Base-by-base conservation (phyloP, 2,329 filamentous ascomycete genomes). In the Thermoascus crustaceus region DNA sequence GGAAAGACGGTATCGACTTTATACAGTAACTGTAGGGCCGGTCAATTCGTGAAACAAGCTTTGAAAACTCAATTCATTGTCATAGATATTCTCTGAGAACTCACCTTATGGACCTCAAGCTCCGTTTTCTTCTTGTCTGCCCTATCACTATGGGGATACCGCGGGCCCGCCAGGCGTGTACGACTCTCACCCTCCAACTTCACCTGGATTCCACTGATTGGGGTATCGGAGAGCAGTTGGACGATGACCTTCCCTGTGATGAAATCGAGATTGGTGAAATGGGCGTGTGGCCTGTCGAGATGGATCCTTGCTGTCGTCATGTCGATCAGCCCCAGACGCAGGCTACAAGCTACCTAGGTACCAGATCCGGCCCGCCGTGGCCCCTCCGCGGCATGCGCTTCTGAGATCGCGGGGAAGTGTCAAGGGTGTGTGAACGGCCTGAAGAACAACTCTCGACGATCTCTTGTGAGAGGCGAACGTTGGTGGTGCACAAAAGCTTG, bases 181-280 rank as follows among this genome's bases (percentile, higher is more conserved):
- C 59, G 60, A 47, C 66, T 69, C 44, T 70, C 67, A 14, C 65
- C 67, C 42, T 71, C 67, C 18, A 71, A 48, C 46, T 71, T 71
- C 31, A 70, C 67, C 26, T 61, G 61, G 23, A 71, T 65, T 4
- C 57, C 58, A 25, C 61, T 58, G 33, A 71, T 61, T 5, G 66
- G 50, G 8, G 67, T 57, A 47, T 68, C 63, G 1, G 54, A 55
- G 1, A 52, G 48, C 5, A 70, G 53, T 32, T 55, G 48, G 26
- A 71, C 48, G n/a, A 67, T 46, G 13, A 68, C 64, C 27, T 53
- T 65, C 19, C 67, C 67, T 2, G 60, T 58, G 17, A 71, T 54
- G 34, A 59, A 60, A 44, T 71, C 67, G 32, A 71, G 58, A 38
- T 71, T 71, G 34, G 67, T 71, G 44, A 66, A 69, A 48, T 63